A percentile compares a stretch with the other conserved stretches of the same genome.
These are phyloP conservation scores for Thermothielavioides terrestris DNA, from an alignment of 495 filamentous ascomycete species.

Conservation along the genomic window DNA sequence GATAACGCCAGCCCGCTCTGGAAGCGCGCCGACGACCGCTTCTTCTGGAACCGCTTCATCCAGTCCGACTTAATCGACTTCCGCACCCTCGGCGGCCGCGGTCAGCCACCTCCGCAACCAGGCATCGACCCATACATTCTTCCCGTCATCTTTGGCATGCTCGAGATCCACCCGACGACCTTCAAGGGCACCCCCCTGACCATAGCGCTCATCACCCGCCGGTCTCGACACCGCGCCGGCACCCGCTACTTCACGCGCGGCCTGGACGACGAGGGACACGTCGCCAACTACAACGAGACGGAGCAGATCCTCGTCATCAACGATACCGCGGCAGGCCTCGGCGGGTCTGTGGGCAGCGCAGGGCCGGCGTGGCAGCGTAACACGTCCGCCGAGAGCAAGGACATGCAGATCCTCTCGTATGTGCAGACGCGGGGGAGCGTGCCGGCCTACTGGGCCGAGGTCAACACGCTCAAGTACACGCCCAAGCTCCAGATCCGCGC, in stretches of 20 bases:
- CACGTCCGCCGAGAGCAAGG: slow-evolving; percentile 49
- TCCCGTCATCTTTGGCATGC: slow-evolving; percentile 88
- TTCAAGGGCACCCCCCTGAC: slow-evolving; percentile 78
- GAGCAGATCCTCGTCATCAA: slow-evolving; percentile 87
- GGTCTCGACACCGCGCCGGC: slow-evolving; percentile 76
- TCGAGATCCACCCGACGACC: slow-evolving; percentile 72
- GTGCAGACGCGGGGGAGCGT: slow-evolving; percentile 94
- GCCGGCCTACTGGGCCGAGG: slow-evolving; percentile 88
- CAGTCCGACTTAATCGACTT: slow-evolving; percentile 88
- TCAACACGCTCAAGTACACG: slow-evolving; percentile 82
- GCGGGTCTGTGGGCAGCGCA: slow-evolving; percentile 71
- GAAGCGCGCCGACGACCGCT: slow-evolving; percentile 89
- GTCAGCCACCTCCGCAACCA: slow-evolving; percentile 58
- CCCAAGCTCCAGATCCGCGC: slow-evolving; percentile 81
- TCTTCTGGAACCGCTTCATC: slow-evolving; percentile 96
- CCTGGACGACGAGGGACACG: slow-evolving; percentile 86
- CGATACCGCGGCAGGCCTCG: slow-evolving; percentile 59
- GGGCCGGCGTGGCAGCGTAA: slow-evolving; percentile 55
- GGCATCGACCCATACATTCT: slow-evolving; percentile 87
- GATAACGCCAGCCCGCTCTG: slow-evolving; percentile 67
- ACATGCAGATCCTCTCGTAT: slow-evolving; percentile 84
- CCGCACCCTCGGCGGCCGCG: slow-evolving; percentile 43
- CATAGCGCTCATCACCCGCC: slow-evolving; percentile 76
- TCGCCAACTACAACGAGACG: slow-evolving; percentile 96
- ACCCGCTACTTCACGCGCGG: slow-evolving; percentile 93